Evolutionary conservation across 768 basidiomycete species (phyloP), one percentile per base, ranked within the genome.

Genomic region (Tylopilus vinaceipallidus): DNA sequence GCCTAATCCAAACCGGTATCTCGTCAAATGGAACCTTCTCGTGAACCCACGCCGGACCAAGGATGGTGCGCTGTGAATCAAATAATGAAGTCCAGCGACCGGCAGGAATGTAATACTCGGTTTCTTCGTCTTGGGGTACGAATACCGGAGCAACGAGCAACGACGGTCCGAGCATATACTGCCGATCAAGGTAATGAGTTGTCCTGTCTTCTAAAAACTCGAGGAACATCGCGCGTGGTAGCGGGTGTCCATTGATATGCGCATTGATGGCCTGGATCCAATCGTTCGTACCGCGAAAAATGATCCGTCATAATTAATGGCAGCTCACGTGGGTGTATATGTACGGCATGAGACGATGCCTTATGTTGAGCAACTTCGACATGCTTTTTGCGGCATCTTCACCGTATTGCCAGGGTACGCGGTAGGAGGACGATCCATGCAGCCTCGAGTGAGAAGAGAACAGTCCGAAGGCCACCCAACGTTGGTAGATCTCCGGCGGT

Each of bases 331-430:
- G 66, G 40, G 75, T 66, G 52, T 83, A 83, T 13, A 90, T 64
- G 63, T 88, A 88, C 0, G 86, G 88, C 85, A 88, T 88, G 43
- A 90, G 69, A 32, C 84, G 69, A 66, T 87, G 78, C 62, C 86
- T 88, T 10, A 75, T 73, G 47, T 82, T 76, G 38, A 87, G 68
- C 63, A 84, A 76, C 54, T 71, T 76, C 12, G 81, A 73, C 82
- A 84, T 82, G 59, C 74, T 77, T 52, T 75, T 74, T 6, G 82
- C 82, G 6, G 85, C 79, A n/a, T 79, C 82, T 64, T 83, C 83
- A 12, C 86, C 85, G 55, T 84, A 86, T 48, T 82, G 74, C 86
- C 86, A 90, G 2, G 86, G 87, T 3, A 90, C 85, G 10, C 87
- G 81, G 60, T 88, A 88, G 12, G 86, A 86, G 19, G 75, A 73